phyloP scores from a whole-genome alignment of 345 rosid genomes.

The Aquilaria yunnanensis region DNA sequence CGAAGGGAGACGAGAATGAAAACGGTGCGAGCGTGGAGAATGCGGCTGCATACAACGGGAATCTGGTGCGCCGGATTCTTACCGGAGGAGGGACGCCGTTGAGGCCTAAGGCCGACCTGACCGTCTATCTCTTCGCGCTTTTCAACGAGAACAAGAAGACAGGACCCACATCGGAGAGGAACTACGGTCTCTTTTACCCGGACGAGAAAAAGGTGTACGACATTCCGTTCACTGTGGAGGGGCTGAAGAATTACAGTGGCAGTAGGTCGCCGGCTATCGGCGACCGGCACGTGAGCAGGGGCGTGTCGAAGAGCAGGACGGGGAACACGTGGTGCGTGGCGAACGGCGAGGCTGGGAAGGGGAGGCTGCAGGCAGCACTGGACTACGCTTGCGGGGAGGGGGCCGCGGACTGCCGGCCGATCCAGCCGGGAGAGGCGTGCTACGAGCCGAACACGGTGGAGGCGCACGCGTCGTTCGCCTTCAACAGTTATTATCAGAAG shows the following conservation, averaged over 20 bases:
- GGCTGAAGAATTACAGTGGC: conserved; percentile 43
- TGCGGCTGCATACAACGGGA: conserved; percentile 91
- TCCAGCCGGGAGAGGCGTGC: conserved; percentile 68
- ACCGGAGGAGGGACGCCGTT: conserved; percentile 89
- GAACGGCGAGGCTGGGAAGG: conserved; percentile 43
- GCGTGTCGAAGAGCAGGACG: conserved; percentile 49
- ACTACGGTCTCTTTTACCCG: conserved; percentile 92
- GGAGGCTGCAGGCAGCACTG: conserved; percentile 59
- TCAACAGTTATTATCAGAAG: conserved; percentile 89
- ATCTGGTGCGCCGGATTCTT: conserved; percentile 68
- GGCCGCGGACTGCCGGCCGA: conserved; percentile 75
- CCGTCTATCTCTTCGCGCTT: conserved; percentile 85
- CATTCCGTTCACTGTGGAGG: conserved; percentile 60
- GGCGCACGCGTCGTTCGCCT: conserved; percentile 95
- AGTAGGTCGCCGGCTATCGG: conserved; percentile 24
- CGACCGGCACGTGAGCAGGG: conserved; percentile 13
- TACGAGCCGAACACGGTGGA: conserved; percentile 64
- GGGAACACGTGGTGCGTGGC: conserved; percentile 88
- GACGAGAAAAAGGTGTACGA: conserved; percentile 73
- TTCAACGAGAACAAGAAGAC: conserved; percentile 78
- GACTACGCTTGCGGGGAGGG: conserved; percentile 95
- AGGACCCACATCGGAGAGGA: conserved; percentile 87
- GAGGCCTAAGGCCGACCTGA: conserved; percentile 71
- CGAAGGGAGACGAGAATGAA: conserved; percentile 78
- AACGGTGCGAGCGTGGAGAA: conserved; percentile 59